Evolutionary conservation across 1,284 basidiomycete genomes (phyloP), one percentile per base, ranked within the genome.

Genomic region (Puccinia triticina): DNA sequence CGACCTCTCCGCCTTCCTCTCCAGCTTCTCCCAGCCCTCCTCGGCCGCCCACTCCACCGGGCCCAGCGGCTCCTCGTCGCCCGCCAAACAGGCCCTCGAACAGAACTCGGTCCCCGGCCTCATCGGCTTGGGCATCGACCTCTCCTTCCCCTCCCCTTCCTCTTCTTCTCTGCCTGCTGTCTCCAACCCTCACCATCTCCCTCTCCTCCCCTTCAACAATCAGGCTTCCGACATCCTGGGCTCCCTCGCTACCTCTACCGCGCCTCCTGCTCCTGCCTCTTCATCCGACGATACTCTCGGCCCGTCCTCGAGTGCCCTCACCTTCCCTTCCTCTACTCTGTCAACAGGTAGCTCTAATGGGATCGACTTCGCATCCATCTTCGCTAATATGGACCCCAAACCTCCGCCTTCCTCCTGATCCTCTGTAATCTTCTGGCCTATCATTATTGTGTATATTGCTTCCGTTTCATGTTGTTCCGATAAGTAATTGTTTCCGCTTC

Each of bases 1-100:
- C 37, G 66, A 69, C 43, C 66, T 69, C 11, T 69, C 66, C 37
- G 66, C 66, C 66, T 69, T 69, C 37, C 43, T 69, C 23, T 43
- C 66, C 37, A 69, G 43, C 43, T 69, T 69, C 66, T 48, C 66
- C 7, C 37, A 69, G 1, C 40, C 43, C 34, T n/a, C 66, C 66
- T 69, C 66, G 10, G 11, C 29, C 37, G 34, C 43, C 12, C 43
- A 29, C 40, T 69, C 66, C 0, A 5, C 29, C 4, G 26, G 59
- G 7, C 59, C 59, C 29, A 61, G 59, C 16, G 29, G 10, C 4
- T 34, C 59, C 29, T 4, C 14, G 4, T 61, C 59, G 10, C 59
- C 59, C 26, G 8, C 14, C 29, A 61, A 61, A 29, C 59, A 16
- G 12, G 14, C 59, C 29, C 59, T 61, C 29, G 59, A 61, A 34